Conservation (phyloP, 371 early-diverging fungal species). For the Capniomyces stellatus region DNA sequence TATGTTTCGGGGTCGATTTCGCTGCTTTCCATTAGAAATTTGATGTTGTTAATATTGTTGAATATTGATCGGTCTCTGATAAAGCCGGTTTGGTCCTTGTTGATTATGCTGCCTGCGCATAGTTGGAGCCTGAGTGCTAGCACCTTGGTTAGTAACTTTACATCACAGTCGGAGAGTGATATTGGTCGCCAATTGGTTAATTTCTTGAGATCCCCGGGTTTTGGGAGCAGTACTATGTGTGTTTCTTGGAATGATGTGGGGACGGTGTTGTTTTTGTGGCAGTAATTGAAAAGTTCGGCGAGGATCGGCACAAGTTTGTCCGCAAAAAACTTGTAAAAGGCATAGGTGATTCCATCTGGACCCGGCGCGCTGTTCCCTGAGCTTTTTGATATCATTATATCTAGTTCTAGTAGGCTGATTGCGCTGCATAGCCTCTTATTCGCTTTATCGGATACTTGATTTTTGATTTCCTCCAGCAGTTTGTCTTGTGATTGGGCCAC, state of each 20-base stretch:
- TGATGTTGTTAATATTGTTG: not conserved
- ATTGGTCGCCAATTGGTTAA: constrained; percentile 6
- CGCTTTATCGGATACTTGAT: not conserved
- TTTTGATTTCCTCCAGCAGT: not conserved
- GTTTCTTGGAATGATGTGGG: not conserved
- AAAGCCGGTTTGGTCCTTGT: not conserved
- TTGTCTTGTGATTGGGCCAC: not conserved
- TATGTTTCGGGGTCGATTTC: not conserved
- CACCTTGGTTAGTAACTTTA: constrained; percentile 1
- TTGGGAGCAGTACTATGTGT: constrained; percentile 1
- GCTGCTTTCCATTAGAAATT: not conserved
- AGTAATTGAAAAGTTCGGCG: not conserved
- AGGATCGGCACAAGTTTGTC: not conserved
- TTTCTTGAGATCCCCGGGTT: constrained; percentile 5
- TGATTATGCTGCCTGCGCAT: not conserved
- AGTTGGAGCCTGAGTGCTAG: not conserved
- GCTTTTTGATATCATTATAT: not conserved
- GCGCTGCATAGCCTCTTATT: not conserved
- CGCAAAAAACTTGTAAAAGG: constrained; percentile 1
- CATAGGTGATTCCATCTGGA: constrained; percentile 4
- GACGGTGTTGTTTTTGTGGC: not conserved
- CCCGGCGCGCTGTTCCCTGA: constrained; percentile 2
- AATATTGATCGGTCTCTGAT: not conserved
- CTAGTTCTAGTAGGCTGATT: not conserved
- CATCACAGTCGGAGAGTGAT: constrained; percentile 5